Base-by-base conservation (phyloP, 495 filamentous ascomycete species). In the Endocarpon pusillum region DNA sequence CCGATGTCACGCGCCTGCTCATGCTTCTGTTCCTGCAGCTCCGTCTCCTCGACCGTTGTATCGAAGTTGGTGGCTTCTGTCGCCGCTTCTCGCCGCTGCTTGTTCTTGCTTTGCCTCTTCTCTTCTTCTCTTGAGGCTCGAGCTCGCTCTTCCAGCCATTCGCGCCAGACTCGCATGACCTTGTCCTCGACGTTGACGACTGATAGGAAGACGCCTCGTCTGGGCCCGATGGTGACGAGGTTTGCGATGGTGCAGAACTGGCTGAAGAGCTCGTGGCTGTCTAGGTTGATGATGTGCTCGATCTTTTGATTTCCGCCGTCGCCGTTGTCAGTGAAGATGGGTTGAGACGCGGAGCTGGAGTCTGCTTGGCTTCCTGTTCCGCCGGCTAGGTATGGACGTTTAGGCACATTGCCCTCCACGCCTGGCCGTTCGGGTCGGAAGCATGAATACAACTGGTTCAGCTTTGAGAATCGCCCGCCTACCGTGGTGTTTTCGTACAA, bases 241-340 rank as follows among this genome's bases (percentile, higher is more conserved):
- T 74, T 79, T 16, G 67, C 66, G n/a, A 66, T 49, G 6, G 74
- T 64, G 44, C 70, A 75, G 11, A 84, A 59, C 46, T 86, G 78
- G 0, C 74, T 69, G 48, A 84, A 82, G 19, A 71, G 54, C 51
- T 84, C 78, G 42, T 66, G 59, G 2, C 55, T 62, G 34, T 83
- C 81, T 2, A 87, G 55, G 36, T 58, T 64, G 36, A 87, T 40
- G n/a, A 65, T 64, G 15, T 75, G 67, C 11, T 55, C 65, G 1
- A 73, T 63, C 8, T 48, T 30, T 14, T 64, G 54, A 7, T 44
- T 38, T 5, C 44, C 46, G n/a, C 44, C 35, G n/a, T 42, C 32
- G 3, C 36, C 19, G n/a, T n/a, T n/a, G n/a, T n/a, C n/a, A n/a
- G n/a, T 18, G 26, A 37, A 33, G 32, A 29, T 40, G 21, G 36